These are phyloP conservation scores for Lanmaoa pseudosensibilis DNA, from an alignment of 768 basidiomycete species.

Conservation along the genomic window DNA sequence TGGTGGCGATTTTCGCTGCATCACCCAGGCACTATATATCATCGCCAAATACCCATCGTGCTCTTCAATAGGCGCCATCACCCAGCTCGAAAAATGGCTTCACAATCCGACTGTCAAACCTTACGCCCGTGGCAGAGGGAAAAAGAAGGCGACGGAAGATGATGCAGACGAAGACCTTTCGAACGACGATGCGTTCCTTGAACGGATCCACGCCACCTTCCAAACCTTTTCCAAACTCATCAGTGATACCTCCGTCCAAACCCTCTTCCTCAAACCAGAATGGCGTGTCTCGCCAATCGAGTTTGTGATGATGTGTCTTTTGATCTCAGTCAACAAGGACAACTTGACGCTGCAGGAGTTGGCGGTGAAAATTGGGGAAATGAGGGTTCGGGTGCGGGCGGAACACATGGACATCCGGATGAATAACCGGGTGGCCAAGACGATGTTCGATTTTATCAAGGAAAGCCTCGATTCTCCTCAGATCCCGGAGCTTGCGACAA, in stretches of 20 bases:
- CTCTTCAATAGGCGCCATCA: slow-evolving; percentile 32
- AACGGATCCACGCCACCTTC: slow-evolving; percentile 43
- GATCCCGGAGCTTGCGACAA: background rate
- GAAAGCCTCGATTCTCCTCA: slow-evolving; percentile 11
- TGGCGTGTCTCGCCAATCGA: slow-evolving; percentile 68
- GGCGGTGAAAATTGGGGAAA: slow-evolving; percentile 43
- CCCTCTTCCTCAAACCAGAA: slow-evolving; percentile 40
- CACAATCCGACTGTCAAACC: slow-evolving; percentile 20
- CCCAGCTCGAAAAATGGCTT: slow-evolving; percentile 54
- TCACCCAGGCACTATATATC: slow-evolving; percentile 53
- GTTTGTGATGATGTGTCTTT: slow-evolving; percentile 54
- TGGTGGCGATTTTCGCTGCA: slow-evolving; percentile 58
- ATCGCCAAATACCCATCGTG: slow-evolving; percentile 46
- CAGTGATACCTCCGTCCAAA: slow-evolving; percentile 33
- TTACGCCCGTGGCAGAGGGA: slow-evolving; percentile 5
- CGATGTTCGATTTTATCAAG: slow-evolving; percentile 53
- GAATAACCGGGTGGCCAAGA: slow-evolving; percentile 57
- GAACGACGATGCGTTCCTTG: slow-evolving; percentile 34
- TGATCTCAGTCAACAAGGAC: slow-evolving; percentile 53
- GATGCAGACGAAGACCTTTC: slow-evolving; percentile 24
- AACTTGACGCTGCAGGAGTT: slow-evolving; percentile 40
- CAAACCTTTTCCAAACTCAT: slow-evolving; percentile 48
- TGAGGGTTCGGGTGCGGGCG: slow-evolving; percentile 56
- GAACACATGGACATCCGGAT: slow-evolving; percentile 64
- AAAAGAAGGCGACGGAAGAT: slow-evolving; percentile 21